Evolutionary conservation across 345 rosid species (phyloP).

Genomic region (Chamaenerion angustifolium): DNA sequence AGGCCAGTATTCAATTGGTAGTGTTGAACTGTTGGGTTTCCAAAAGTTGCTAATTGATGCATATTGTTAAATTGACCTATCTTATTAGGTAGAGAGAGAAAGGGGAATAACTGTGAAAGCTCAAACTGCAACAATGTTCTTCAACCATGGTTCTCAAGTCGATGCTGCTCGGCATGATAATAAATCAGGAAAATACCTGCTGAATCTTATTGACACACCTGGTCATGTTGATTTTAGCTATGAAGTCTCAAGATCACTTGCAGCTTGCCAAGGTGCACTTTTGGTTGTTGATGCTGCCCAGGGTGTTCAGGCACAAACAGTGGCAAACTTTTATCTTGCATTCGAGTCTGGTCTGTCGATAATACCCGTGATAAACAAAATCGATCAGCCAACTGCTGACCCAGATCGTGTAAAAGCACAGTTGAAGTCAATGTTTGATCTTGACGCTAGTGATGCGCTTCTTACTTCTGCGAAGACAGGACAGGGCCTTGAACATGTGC

Average conservation of each 20-base stretch:
- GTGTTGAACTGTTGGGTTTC: too few relatives aligned
- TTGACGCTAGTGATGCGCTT: slow-evolving; percentile 64
- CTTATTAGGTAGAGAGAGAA: slow-evolving; percentile 84
- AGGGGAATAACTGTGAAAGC: slow-evolving; percentile 98
- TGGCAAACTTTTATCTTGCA: slow-evolving; percentile 92
- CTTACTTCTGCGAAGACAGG: slow-evolving; percentile 96
- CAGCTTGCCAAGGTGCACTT: slow-evolving; percentile 98
- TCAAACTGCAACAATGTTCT: slow-evolving; percentile 94
- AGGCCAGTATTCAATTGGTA: too few relatives aligned
- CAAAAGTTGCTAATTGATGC: too few relatives aligned
- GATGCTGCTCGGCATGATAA: slow-evolving; percentile 7
- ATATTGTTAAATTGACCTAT: not conserved
- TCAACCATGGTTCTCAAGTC: slow-evolving; percentile 21
- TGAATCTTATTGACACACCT: slow-evolving; percentile 87
- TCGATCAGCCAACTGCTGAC: slow-evolving; percentile 97
- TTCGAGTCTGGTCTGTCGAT: slow-evolving; percentile 74
- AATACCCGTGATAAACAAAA: slow-evolving; percentile 82
- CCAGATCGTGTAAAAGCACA: slow-evolving; percentile 96
- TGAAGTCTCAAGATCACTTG: slow-evolving; percentile 93
- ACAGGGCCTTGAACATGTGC: slow-evolving; percentile 78
- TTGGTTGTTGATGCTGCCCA: slow-evolving; percentile 97
- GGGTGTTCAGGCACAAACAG: slow-evolving; percentile 98
- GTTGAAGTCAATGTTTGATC: slow-evolving; percentile 91
- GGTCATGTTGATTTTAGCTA: slow-evolving; percentile 98
- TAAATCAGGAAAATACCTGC: slow-evolving; percentile 33